Base-by-base conservation (phyloP, 2,329 filamentous ascomycete species). In the Botryosphaeria dothidea region DNA sequence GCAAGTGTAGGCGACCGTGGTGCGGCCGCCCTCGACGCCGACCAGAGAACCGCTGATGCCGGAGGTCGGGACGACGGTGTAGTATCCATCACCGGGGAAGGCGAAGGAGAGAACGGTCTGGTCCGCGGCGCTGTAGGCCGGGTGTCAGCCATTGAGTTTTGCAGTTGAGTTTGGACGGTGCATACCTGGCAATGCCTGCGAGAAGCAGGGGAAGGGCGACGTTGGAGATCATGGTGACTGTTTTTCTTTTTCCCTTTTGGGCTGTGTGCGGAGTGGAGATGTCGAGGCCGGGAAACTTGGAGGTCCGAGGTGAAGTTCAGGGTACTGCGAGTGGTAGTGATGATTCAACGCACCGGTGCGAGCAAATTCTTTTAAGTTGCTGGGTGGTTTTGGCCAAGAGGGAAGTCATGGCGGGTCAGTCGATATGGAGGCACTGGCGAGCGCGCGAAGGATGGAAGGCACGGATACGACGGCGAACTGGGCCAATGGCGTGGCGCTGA, bases 41-140 rank as follows among this genome's bases (percentile, higher is more conserved):
- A 61, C 13, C n/a, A 61, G 19, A 11, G 41, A 48, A 27, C 41
- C 57, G 41, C 41, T 61, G 27, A 61, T 27, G 43, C 57, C 57
- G 2, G 27, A 11, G n/a, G 43, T 61, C 2, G 57, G 57, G 43
- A 61, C 25, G 3, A 31, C 15, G 17, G 56, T 48, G 54, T 58
- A 58, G 41, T 34, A 43, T 9, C 41, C 57, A 6, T 49, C 41
- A 17, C 41, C 27, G 41, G 27, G 17, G 43, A 61, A 61, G 27
- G 57, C n/a, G 43, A 61, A 61, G 19, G 57, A 61, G 27, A 61
- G 3, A 9, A 61, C 57, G 9, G 8, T 46, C 41, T 21, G 31
- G 41, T 9, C 23, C 7, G n/a, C 13, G 3, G 57, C 29, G 34
- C 52, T 56, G 34, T 13, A 4, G 13, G 19, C 2, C 9, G 9